A percentile compares a stretch with the other conserved stretches of the same genome.
Evolutionary conservation across 345 rosid species (phyloP).

Genomic region (Syzygium aromaticum): DNA sequence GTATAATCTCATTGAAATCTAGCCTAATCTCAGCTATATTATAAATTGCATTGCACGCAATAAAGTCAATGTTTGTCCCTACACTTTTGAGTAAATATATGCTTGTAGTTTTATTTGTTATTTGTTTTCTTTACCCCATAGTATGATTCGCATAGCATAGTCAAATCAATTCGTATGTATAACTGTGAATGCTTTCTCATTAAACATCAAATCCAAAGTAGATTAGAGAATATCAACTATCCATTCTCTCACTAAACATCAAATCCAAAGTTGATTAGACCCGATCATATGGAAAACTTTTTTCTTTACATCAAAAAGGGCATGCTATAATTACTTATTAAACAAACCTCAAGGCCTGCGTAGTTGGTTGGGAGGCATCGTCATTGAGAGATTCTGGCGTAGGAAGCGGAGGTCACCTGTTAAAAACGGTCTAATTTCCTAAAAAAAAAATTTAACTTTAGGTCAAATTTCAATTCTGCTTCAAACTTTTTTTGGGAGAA

Average conservation of each 20-base stretch:
- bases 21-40: background rate
- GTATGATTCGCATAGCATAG: background rate
- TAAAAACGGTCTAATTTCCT: background rate
- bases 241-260: background rate
- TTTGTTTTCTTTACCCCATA: background rate
- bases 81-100: background rate
- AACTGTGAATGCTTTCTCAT: background rate
- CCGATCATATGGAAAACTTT: background rate
- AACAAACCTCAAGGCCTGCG: background rate
- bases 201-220: too few relatives aligned
- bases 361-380: background rate
- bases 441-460: fast-evolving
- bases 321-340: background rate
- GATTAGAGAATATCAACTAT: background rate
- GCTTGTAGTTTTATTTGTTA: background rate
- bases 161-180: background rate
- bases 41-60: background rate
- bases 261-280: background rate
- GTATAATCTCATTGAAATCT: background rate
- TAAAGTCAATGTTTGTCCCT: background rate
- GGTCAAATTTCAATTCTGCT: background rate
- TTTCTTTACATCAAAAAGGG: background rate
- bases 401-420: fast-evolving
- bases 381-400: fast-evolving
- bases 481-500: too few relatives aligned